Evolutionary conservation across 352 stramenopile genomes (phyloP).

Genomic region (Globisporangium spinosum): DNA sequence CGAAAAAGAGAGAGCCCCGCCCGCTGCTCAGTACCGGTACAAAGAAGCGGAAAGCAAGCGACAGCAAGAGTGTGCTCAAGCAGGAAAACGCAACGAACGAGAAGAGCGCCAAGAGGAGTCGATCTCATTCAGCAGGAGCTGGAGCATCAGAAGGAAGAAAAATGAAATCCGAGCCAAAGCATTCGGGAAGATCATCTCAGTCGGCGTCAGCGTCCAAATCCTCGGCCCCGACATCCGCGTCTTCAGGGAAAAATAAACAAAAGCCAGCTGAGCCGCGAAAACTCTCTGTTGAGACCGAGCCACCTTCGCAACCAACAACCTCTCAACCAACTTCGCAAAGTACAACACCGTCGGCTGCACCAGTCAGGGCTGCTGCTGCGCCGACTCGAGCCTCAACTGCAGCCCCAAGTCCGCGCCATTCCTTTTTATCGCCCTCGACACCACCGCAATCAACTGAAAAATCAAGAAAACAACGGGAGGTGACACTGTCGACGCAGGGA

Average conservation of each 20-base stretch:
- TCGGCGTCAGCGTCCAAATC: neutral
- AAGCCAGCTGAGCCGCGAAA: slow-evolving; percentile 3
- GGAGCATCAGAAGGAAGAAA: neutral
- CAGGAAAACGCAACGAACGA: neutral
- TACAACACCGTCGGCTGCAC: neutral
- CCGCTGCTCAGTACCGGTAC: slow-evolving; percentile 30
- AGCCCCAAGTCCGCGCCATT: neutral
- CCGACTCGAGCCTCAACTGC: neutral
- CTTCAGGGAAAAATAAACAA: slow-evolving; percentile 3
- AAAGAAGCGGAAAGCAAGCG: slow-evolving; percentile 12
- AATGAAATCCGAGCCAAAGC: slow-evolving; percentile 5
- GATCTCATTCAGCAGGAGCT: neutral
- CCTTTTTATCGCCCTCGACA: slow-evolving; percentile 9
- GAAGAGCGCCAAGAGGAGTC: slow-evolving; percentile 10
- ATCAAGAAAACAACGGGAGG: neutral
- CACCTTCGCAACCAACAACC: neutral
- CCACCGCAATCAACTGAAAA: neutral
- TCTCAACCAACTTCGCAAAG: neutral
- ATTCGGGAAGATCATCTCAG: neutral
- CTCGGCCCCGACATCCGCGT: neutral
- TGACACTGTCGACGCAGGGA: neutral
- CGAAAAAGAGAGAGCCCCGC: slow-evolving; percentile 17
- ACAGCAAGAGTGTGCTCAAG: slow-evolving; percentile 7
- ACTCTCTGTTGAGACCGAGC: slow-evolving; percentile 7
- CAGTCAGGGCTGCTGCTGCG: neutral